phyloP scores from a whole-genome alignment of 202 grass and related monocot species.

The Zizania palustris region DNA sequence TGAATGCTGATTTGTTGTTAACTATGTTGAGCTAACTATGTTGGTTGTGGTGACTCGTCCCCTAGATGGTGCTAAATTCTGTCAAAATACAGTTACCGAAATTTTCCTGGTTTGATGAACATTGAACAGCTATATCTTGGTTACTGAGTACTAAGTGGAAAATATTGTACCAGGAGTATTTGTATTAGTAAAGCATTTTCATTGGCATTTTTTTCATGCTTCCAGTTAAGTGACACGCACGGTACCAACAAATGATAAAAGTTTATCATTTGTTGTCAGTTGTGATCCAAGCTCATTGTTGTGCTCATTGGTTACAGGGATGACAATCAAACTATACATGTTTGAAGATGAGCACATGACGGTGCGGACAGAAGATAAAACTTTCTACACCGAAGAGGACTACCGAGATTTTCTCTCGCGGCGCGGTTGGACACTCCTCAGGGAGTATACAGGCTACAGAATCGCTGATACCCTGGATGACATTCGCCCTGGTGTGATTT shows the following conservation, averaged over 20 bases:
- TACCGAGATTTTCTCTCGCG: slow-evolving; percentile 66
- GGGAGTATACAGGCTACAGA: slow-evolving; percentile 71
- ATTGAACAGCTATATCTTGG: slow-evolving; percentile 20
- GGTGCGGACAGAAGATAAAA: slow-evolving; percentile 75
- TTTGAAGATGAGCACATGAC: slow-evolving; percentile 64
- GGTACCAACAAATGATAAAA: not conserved
- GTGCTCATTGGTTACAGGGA: slow-evolving; percentile 44
- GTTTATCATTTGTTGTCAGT: not conserved
- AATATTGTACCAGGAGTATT: not conserved
- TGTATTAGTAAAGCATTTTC: slow-evolving; percentile 3
- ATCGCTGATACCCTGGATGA: slow-evolving; percentile 71
- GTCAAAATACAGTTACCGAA: not conserved
- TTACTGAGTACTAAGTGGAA: not conserved
- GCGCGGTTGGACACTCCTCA: slow-evolving; percentile 70
- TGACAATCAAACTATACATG: slow-evolving; percentile 78
- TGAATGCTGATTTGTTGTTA: not conserved
- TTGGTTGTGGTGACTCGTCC: not conserved
- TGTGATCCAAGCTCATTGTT: slow-evolving; percentile 7
- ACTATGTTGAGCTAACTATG: not conserved
- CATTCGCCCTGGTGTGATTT: slow-evolving; percentile 66
- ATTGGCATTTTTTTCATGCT: slow-evolving; percentile 6
- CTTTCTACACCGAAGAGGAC: slow-evolving; percentile 80
- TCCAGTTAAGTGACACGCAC: not conserved
- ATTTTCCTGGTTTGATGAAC: not conserved
- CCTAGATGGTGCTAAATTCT: not conserved